Evolutionary conservation across 306 rosid genomes (phyloP).

Genomic region (Castanea crenata): DNA sequence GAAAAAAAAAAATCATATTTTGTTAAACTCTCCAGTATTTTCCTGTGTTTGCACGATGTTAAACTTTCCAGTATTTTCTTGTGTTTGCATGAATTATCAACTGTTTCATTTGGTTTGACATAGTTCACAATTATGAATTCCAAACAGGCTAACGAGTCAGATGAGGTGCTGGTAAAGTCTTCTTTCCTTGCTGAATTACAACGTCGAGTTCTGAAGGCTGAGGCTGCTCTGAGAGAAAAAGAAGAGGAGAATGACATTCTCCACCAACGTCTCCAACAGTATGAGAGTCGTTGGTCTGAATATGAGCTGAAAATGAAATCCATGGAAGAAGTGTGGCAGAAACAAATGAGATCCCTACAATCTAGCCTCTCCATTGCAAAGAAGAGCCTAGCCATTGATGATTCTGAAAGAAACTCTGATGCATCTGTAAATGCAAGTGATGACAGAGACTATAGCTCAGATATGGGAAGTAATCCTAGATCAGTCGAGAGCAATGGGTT

Average conservation of each 20-base stretch:
- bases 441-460: conserved; percentile 79
- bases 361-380: conserved; percentile 99
- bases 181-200: conserved; percentile 90
- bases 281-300: conserved; percentile 95
- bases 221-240: conserved; percentile 88
- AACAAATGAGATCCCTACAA: conserved; percentile 96
- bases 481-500: conserved; percentile 77
- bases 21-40: too few species aligned
- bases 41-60: not conserved
- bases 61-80: too few species aligned
- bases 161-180: conserved; percentile 92
- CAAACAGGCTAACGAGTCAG: conserved; percentile 66
- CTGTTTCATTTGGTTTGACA: not conserved
- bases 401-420: conserved; percentile 86
- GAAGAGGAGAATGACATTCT: conserved; percentile 99
- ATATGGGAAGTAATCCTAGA: conserved; percentile 58
- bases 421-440: conserved; percentile 89
- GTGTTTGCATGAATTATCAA: not conserved
- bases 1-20: too few species aligned
- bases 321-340: conserved; percentile 99
- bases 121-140: conserved; percentile 22
- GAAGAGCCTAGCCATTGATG: conserved; percentile 94
- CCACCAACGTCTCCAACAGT: conserved; percentile 92
- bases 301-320: conserved; percentile 96
- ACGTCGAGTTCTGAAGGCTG: conserved; percentile 92